Conservation (phyloP, 169 alveolate genomes). For the Plasmodium gonderi region DNA sequence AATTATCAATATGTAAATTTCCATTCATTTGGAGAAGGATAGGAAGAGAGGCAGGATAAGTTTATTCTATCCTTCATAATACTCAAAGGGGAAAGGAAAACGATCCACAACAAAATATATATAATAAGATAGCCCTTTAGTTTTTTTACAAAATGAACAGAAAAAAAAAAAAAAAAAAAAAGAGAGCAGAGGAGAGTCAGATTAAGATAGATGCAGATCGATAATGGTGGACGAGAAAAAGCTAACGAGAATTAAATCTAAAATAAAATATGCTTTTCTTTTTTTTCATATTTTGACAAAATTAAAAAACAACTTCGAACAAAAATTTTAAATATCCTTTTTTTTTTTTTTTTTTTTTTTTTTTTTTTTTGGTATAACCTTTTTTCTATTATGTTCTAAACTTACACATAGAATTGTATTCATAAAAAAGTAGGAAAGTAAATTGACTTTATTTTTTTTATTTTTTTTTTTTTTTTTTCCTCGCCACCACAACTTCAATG, state of each 20-base stretch:
- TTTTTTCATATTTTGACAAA: no score
- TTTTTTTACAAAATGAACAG: not conserved
- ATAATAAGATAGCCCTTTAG: not conserved
- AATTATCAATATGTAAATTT: not conserved
- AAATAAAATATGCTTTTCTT: not conserved
- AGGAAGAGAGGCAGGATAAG: no score
- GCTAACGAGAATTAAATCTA: not conserved
- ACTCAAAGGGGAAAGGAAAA: not conserved
- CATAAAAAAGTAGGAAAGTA: not conserved
- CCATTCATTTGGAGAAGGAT: not conserved
- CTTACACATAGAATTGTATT: not conserved
- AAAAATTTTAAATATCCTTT: not conserved
- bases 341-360: not conserved
- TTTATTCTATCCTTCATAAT: not conserved
- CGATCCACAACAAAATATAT: not conserved
- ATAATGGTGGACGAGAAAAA: no score
- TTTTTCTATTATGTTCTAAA: no score
- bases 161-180: not conserved
- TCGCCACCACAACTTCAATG: constrained; percentile 17
- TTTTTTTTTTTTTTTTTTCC: not conserved
- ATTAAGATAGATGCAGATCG: not conserved
- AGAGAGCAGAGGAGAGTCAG: not conserved
- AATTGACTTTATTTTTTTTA: not conserved
- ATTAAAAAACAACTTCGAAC: not conserved
- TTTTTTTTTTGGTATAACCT: no score